Evolutionary conservation across 345 rosid genomes (phyloP).

Genomic region (Corymbia maculata): DNA sequence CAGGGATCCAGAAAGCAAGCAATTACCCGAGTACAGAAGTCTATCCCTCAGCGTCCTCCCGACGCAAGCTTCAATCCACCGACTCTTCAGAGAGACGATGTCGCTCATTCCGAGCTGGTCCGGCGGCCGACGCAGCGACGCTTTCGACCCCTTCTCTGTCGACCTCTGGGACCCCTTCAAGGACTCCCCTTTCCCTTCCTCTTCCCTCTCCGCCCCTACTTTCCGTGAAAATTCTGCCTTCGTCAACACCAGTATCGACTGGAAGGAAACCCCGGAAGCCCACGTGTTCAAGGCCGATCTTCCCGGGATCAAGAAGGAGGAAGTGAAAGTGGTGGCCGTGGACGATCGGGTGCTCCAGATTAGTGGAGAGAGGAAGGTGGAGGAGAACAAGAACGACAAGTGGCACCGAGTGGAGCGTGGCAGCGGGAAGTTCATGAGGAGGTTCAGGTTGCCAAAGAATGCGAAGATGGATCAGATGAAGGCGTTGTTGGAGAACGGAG

Average conservation of each 20-base stretch:
- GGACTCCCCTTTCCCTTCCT: not conserved
- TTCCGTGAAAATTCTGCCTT: slow-evolving; percentile 2
- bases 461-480: slow-evolving; percentile 5
- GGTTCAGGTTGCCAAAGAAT: slow-evolving; percentile 12
- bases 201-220: not conserved
- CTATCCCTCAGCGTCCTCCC: not conserved
- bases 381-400: slow-evolving; percentile 16
- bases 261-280: slow-evolving; percentile 18
- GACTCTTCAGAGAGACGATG: not conserved
- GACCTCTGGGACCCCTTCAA: slow-evolving; percentile 8
- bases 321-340: slow-evolving; percentile 9
- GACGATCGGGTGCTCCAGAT: slow-evolving; percentile 16
- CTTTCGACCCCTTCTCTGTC: slow-evolving; percentile 13
- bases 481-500: slow-evolving; percentile 9
- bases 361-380: slow-evolving; percentile 7
- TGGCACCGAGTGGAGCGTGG: slow-evolving; percentile 19
- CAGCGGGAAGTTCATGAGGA: slow-evolving; percentile 15
- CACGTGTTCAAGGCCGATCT: slow-evolving; percentile 17
- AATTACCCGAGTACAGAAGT: no score
- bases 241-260: slow-evolving; percentile 3
- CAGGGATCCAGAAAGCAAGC: not conserved
- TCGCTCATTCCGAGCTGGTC: slow-evolving; percentile 9
- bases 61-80: no score
- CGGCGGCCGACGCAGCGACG: not conserved
- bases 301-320: slow-evolving; percentile 14